phyloP scores from a whole-genome alignment of 768 basidiomycete genomes.

The Mycena epipterygia region DNA sequence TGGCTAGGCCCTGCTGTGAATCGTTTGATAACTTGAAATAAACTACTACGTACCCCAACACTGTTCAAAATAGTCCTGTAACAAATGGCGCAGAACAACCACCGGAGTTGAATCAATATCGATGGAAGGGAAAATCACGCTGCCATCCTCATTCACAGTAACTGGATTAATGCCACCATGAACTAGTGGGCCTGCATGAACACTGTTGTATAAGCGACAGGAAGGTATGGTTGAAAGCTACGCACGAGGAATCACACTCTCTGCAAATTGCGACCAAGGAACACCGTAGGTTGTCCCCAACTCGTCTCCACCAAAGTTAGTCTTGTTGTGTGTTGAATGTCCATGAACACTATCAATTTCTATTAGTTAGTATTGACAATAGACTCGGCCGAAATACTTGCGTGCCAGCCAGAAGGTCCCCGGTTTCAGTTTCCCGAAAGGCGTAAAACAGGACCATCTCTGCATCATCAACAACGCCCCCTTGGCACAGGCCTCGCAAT shows the following conservation, averaged over 20 bases:
- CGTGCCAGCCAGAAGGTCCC: conserved; percentile 16
- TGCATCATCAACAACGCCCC: conserved; percentile 7
- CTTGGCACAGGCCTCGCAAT: conserved; percentile 5
- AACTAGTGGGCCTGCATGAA: background rate
- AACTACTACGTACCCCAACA: background rate
- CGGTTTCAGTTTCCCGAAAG: background rate
- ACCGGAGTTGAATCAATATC: background rate
- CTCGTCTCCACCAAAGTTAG: conserved; percentile 8
- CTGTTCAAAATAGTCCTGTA: conserved; percentile 4
- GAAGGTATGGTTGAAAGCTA: background rate
- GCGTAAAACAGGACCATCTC: conserved; percentile 23
- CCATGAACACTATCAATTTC: conserved; percentile 4
- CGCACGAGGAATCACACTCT: conserved; percentile 7
- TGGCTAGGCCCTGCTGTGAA: background rate
- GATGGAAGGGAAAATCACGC: background rate
- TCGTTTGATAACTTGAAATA: background rate
- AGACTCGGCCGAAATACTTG: background rate
- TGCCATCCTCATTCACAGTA: background rate
- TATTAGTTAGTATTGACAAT: background rate
- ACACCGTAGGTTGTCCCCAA: background rate
- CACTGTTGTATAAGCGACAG: background rate
- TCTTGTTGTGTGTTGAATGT: conserved; percentile 18
- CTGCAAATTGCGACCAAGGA: conserved; percentile 11
- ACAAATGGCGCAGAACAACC: background rate
- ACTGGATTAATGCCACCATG: background rate